Conservation (phyloP, 1,284 basidiomycete genomes). For the Cutaneotrichosporon mucoides region DNA sequence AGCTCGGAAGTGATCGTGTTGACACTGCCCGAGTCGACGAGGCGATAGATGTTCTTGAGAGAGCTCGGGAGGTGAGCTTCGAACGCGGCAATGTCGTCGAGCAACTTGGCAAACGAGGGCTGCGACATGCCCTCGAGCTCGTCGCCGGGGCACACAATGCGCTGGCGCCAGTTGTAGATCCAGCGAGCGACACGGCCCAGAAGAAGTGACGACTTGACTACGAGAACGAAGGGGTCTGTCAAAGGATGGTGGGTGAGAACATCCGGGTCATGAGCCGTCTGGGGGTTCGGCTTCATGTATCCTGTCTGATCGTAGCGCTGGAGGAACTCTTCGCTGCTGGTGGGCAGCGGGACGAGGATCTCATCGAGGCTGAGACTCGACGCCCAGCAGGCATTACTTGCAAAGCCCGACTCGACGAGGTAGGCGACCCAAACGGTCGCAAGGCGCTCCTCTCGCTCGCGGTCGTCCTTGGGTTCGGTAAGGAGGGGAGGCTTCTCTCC, state of each 20-base stretch:
- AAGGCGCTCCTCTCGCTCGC: conserved; percentile 37
- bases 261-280: conserved; percentile 27
- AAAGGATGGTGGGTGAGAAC: conserved; percentile 36
- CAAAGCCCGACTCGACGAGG: conserved; percentile 30
- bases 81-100: conserved; percentile 33
- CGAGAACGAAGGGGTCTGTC: conserved; percentile 35
- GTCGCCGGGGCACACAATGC: conserved; percentile 29
- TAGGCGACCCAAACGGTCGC: conserved; percentile 40
- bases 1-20: conserved; percentile 29
- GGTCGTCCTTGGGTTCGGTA: conserved; percentile 16
- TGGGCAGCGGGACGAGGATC: conserved; percentile 28
- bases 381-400: conserved; percentile 31
- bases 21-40: conserved; percentile 18
- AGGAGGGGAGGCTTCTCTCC: conserved; percentile 33
- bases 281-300: conserved; percentile 30
- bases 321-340: conserved; percentile 25
- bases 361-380: conserved; percentile 27
- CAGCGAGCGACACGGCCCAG: conserved; percentile 26
- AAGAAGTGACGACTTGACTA: conserved; percentile 32
- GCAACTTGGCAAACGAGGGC: conserved; percentile 24
- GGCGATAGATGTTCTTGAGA: conserved; percentile 32
- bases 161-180: conserved; percentile 38
- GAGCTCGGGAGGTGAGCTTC: conserved; percentile 26
- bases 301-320: conserved; percentile 10
- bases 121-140: conserved; percentile 20